A percentile compares a stretch with the other conserved stretches of the same genome.
These are phyloP conservation scores for Diaporthe ilicicola DNA, from an alignment of 2,329 filamentous ascomycete genomes.

Conservation along the genomic window DNA sequence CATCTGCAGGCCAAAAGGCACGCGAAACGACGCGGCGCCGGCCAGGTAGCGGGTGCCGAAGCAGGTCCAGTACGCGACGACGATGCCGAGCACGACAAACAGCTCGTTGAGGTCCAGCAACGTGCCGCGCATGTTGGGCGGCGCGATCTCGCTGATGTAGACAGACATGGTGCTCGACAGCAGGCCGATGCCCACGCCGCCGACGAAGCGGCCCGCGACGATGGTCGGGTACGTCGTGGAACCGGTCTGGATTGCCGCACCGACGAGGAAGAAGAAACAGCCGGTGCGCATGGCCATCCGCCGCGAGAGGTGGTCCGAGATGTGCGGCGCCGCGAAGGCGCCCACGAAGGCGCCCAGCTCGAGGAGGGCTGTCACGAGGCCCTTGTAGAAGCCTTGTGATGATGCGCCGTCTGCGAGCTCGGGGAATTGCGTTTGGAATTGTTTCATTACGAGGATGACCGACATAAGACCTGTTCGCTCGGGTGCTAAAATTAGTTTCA, in stretches of 20 bases:
- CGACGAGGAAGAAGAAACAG: conserved; percentile 61
- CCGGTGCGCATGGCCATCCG: conserved; percentile 62
- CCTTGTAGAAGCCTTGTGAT: conserved; percentile 25
- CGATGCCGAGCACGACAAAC: conserved; percentile 44
- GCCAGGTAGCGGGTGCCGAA: conserved; percentile 37
- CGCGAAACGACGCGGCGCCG: conserved; percentile 43
- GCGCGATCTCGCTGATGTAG: conserved; percentile 42
- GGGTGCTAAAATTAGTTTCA: not conserved
- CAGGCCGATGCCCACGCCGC: conserved; percentile 59
- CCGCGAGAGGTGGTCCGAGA: conserved; percentile 61
- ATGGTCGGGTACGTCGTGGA: conserved; percentile 56
- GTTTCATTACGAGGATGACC: conserved; percentile 22
- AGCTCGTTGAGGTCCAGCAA: conserved; percentile 44
- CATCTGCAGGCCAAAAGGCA: conserved; percentile 55
- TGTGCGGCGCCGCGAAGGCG: conserved; percentile 59
- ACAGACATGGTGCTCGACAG: conserved; percentile 53
- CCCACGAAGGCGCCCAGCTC: conserved; percentile 67
- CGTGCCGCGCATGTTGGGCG: conserved; percentile 40
- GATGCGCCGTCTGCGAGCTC: conserved; percentile 10
- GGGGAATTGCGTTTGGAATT: conserved; percentile 21
- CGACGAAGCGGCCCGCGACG: conserved; percentile 64
- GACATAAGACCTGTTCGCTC: conserved; percentile 5
- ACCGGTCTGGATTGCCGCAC: conserved; percentile 61
- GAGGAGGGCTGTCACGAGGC: conserved; percentile 50
- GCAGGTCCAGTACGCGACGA: conserved; percentile 40